Percentiles rank a stretch among this genome's conserved stretches.
Conservation (phyloP, 2,329 filamentous ascomycete species). For the Colletotrichum viniferum region DNA sequence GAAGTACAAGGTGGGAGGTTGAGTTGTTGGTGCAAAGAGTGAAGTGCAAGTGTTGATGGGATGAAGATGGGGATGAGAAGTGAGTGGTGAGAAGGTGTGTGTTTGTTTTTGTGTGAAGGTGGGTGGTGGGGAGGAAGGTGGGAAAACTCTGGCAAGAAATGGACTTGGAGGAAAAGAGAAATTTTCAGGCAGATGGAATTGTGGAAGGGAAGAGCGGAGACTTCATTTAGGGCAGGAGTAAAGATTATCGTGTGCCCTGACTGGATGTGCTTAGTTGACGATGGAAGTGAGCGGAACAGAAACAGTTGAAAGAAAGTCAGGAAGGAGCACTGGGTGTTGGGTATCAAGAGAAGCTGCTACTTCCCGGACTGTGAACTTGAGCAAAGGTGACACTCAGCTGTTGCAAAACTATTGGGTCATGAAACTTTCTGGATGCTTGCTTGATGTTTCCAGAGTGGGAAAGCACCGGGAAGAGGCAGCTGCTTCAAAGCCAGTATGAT, state of each 20-base stretch:
- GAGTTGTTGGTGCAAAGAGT: too few species aligned
- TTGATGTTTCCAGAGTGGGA: background rate
- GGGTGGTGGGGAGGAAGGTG: background rate
- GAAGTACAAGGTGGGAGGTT: background rate
- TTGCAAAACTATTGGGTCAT: background rate
- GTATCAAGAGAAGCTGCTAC: background rate
- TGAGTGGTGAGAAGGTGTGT: background rate
- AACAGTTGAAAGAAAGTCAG: background rate
- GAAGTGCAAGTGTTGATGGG: background rate
- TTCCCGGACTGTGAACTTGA: background rate
- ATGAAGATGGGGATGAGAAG: background rate
- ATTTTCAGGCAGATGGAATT: background rate
- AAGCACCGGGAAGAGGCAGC: rapidly evolving
- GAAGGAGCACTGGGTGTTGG: background rate
- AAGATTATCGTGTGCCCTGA: background rate
- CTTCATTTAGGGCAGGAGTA: background rate
- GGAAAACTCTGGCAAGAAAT: background rate
- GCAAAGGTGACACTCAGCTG: background rate
- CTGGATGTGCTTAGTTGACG: background rate
- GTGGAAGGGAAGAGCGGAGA: background rate
- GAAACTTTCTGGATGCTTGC: background rate
- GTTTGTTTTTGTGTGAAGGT: background rate
- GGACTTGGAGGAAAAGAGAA: background rate
- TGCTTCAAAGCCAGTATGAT: background rate
- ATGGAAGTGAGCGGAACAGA: background rate